These are phyloP conservation scores for Hemisphaericaspora lyxosophila DNA, from an alignment of 1,139 yeast species.

Conservation along the genomic window DNA sequence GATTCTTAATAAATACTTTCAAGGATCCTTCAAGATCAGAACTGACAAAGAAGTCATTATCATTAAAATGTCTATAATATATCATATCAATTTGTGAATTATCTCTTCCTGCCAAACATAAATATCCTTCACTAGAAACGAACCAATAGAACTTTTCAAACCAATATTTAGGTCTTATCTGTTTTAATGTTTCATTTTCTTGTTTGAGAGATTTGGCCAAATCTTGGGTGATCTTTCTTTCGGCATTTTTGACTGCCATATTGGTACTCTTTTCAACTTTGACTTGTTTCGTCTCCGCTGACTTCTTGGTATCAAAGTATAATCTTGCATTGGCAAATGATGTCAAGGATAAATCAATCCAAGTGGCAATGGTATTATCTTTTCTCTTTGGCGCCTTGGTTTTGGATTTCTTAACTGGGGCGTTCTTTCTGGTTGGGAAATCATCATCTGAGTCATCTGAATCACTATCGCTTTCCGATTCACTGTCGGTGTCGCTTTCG, in stretches of 20 bases:
- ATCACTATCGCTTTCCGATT: constrained; percentile 22
- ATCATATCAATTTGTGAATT: constrained; percentile 80
- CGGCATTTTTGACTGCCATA: constrained; percentile 82
- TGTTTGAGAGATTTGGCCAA: constrained; percentile 65
- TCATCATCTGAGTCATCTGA: constrained; percentile 29
- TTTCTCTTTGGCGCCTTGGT: constrained; percentile 13
- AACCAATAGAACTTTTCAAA: constrained; percentile 96
- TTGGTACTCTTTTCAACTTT: constrained; percentile 80
- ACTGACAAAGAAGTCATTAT: constrained; percentile 69
- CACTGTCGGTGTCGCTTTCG: constrained; percentile 25
- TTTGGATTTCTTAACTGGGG: constrained; percentile 7
- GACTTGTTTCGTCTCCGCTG: constrained; percentile 74
- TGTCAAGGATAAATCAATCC: constrained; percentile 66
- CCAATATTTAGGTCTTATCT: constrained; percentile 75
- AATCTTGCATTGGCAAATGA: constrained; percentile 91
- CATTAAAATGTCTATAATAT: constrained; percentile 72
- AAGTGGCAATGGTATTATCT: constrained; percentile 40
- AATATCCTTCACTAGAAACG: constrained; percentile 81
- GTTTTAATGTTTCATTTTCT: constrained; percentile 62
- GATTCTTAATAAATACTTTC: constrained; percentile 80
- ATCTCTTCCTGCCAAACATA: constrained; percentile 87
- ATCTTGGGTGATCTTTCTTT: constrained; percentile 73
- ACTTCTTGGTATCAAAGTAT: constrained; percentile 77
- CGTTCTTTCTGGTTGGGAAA: constrained; percentile 7
- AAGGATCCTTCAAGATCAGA: constrained; percentile 76